Conservation (phyloP, 768 basidiomycete species). For the Panaeolus cyanescens region DNA sequence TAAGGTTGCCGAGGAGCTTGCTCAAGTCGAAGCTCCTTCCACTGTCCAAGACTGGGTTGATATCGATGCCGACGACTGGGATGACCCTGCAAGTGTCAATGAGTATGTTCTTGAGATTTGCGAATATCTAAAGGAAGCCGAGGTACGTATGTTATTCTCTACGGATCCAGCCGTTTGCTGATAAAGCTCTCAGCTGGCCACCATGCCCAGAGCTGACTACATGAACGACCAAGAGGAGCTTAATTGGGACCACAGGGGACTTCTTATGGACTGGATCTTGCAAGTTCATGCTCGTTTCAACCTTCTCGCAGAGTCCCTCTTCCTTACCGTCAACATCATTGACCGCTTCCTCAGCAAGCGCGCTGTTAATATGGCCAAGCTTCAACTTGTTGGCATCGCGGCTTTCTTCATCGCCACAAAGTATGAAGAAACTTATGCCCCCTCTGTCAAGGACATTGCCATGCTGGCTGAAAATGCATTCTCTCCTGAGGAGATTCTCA, state of each 20-base stretch:
- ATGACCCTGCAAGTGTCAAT: conserved; percentile 90
- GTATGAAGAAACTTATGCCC: conserved; percentile 91
- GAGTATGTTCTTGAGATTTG: conserved; percentile 91
- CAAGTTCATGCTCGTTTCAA: conserved; percentile 88
- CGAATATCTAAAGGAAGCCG: conserved; percentile 78
- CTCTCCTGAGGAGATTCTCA: conserved; percentile 77
- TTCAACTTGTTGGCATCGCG: conserved; percentile 90
- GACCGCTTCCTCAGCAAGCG: conserved; percentile 74
- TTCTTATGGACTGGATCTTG: conserved; percentile 92
- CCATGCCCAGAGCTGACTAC: conserved; percentile 82
- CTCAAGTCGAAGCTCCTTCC: conserved; percentile 38
- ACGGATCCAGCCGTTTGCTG: neutral
- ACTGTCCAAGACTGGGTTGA: conserved; percentile 72
- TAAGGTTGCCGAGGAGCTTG: conserved; percentile 43
- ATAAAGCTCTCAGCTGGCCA: conserved; percentile 50
- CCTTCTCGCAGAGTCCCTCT: conserved; percentile 88
- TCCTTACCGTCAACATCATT: conserved; percentile 85
- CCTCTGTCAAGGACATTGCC: conserved; percentile 79
- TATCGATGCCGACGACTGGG: conserved; percentile 83
- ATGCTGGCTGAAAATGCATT: conserved; percentile 79
- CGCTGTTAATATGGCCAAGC: conserved; percentile 76
- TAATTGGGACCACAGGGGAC: conserved; percentile 86
- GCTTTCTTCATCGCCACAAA: conserved; percentile 89
- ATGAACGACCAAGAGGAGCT: conserved; percentile 84
- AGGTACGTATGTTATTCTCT: conserved; percentile 49